Percentiles rank a stretch among this genome's conserved stretches.
Evolutionary conservation across 768 basidiomycete genomes (phyloP).

Genomic region (Amanita fuliginea): DNA sequence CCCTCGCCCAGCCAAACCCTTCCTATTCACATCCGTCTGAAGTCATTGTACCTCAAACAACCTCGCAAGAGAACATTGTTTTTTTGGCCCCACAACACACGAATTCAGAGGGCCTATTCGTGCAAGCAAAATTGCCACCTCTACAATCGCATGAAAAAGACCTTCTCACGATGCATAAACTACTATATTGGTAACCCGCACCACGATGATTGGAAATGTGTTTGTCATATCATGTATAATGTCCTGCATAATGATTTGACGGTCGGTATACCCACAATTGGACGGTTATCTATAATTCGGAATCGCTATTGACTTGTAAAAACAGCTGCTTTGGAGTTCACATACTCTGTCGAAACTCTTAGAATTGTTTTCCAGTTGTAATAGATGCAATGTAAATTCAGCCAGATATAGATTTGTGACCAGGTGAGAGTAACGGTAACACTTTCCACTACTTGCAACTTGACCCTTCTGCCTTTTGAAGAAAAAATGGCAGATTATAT

Average conservation of each 20-base stretch:
- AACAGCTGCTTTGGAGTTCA: slow-evolving; percentile 3
- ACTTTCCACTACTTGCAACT: no score
- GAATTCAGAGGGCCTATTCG: background rate
- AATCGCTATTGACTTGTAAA: slow-evolving; percentile 4
- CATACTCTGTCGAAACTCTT: background rate
- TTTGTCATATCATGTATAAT: slow-evolving; percentile 6
- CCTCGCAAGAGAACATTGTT: background rate
- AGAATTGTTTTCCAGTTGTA: no score
- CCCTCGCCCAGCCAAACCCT: background rate
- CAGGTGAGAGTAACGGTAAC: no score
- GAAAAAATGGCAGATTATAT: slow-evolving; percentile 50
- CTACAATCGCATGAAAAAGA: background rate
- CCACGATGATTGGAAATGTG: background rate
- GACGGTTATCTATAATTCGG: slow-evolving; percentile 8
- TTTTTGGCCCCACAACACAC: background rate
- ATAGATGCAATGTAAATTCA: no score
- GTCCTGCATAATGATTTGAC: background rate
- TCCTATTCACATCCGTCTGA: background rate
- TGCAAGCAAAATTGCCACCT: background rate
- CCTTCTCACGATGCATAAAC: background rate
- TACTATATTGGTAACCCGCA: slow-evolving; percentile 4
- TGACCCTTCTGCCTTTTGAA: no score
- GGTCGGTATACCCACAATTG: slow-evolving; percentile 2
- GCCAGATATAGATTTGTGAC: no score
- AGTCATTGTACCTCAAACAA: background rate